These are phyloP conservation scores for Ichthyophthirius multifiliis DNA, from an alignment of 169 alveolate genomes.

Conservation along the genomic window DNA sequence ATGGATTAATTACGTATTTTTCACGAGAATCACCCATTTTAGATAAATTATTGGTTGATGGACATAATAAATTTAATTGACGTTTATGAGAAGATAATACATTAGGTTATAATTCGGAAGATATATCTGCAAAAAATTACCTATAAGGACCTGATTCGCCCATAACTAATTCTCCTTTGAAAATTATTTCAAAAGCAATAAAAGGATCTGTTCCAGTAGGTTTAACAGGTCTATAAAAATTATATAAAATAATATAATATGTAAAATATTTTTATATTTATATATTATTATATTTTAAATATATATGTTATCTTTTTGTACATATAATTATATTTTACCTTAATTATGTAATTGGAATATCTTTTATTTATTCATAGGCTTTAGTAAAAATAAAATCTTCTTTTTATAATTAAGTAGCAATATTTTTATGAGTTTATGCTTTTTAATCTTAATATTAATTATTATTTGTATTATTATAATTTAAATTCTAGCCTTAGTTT, in stretches of 20 bases:
- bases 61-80: conserved; percentile 26
- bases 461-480: too few species aligned
- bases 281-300: not conserved
- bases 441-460: conserved; percentile 27
- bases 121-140: conserved; percentile 86
- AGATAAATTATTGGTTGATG: conserved; percentile 68
- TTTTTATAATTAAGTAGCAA: conserved; percentile 22
- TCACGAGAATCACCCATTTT: conserved; percentile 73
- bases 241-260: too few species aligned
- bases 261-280: too few species aligned
- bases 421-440: not conserved
- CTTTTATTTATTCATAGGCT: conserved; percentile 80
- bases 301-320: not conserved
- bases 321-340: not conserved
- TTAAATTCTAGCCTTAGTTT: conserved; percentile 10
- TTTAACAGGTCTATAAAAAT: conserved; percentile 75
- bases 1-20: conserved; percentile 72
- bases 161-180: conserved; percentile 84
- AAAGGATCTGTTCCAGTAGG: conserved; percentile 88
- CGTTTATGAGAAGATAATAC: not conserved
- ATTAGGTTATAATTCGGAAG: conserved; percentile 52
- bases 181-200: conserved; percentile 77
- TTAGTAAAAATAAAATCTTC: conserved; percentile 63
- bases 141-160: conserved; percentile 90
- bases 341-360: conserved; percentile 61